Evolutionary conservation across 108 stramenopile species (phyloP).

Genomic region (Skeletonema grethae): DNA sequence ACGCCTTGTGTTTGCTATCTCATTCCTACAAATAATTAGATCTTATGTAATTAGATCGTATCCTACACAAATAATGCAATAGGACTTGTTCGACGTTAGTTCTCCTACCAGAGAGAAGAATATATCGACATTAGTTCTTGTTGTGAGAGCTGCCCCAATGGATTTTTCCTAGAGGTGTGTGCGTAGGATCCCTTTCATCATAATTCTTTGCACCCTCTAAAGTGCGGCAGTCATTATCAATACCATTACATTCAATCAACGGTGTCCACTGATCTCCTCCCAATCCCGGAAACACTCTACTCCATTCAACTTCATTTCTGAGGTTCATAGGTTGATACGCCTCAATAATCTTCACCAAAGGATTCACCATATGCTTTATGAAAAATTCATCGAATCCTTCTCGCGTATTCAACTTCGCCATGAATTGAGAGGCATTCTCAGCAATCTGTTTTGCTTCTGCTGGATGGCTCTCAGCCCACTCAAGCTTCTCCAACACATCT

Average conservation of each 20-base stretch:
- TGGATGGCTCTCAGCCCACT: constrained; percentile 21
- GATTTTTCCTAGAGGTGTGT: neutral
- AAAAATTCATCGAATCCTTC: neutral
- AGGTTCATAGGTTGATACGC: constrained; percentile 8
- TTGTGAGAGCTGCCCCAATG: neutral
- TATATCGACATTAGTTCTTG: too few relatives aligned
- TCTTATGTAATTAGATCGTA: too few relatives aligned
- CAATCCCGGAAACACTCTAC: neutral
- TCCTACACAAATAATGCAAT: too few relatives aligned
- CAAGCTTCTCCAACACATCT: constrained; percentile 17
- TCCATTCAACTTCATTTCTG: neutral
- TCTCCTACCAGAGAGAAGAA: too few relatives aligned
- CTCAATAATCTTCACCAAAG: constrained; percentile 5
- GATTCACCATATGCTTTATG: neutral
- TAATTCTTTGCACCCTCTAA: neutral
- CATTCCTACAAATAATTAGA: too few relatives aligned
- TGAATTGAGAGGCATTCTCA: neutral
- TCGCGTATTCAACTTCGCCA: neutral
- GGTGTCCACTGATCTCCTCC: neutral
- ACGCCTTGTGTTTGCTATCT: too few relatives aligned
- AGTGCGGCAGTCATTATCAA: neutral
- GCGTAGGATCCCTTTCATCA: neutral
- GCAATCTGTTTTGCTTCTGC: constrained; percentile 13
- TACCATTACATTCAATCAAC: neutral
- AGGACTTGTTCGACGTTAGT: too few relatives aligned